phyloP scores from a whole-genome alignment of 139 green algal genomes.

The Micromonas pusilla region DNA sequence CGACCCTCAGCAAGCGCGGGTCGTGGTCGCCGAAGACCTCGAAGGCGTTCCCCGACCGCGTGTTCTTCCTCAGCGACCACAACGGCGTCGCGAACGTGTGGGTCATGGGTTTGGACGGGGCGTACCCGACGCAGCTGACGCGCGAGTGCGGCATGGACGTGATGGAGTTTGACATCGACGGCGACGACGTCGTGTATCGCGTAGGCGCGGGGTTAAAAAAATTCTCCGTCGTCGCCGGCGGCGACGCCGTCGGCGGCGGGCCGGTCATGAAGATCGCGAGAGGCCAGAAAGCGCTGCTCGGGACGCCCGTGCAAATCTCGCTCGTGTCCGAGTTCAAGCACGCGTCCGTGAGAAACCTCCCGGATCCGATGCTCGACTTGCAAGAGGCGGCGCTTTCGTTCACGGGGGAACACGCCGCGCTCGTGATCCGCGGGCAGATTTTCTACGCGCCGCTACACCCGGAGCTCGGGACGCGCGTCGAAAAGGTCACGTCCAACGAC shows the following conservation, averaged over 20 bases:
- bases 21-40: constrained; percentile 8
- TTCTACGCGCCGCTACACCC: constrained; percentile 1
- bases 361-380: background rate
- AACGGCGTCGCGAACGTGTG: constrained; percentile 19
- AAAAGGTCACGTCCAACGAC: background rate
- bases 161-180: constrained; percentile 10
- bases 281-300: too few relatives aligned
- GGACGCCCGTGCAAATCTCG: background rate
- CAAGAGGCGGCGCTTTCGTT: background rate
- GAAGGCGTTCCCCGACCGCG: background rate
- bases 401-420: background rate
- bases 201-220: background rate
- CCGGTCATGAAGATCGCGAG: too few relatives aligned
- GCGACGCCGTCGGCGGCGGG: too few relatives aligned
- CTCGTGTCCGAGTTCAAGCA: background rate
- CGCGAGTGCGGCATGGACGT: background rate
- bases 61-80: constrained; percentile 22
- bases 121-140: background rate
- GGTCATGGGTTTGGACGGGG: constrained; percentile 7
- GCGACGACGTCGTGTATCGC: background rate
- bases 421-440: constrained; percentile 14
- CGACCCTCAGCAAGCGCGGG: background rate
- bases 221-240: background rate
- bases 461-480: background rate
- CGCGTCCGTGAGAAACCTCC: too few relatives aligned